Base-by-base conservation (phyloP, 2,329 filamentous ascomycete genomes). In the Cladophialophora immunda region DNA sequence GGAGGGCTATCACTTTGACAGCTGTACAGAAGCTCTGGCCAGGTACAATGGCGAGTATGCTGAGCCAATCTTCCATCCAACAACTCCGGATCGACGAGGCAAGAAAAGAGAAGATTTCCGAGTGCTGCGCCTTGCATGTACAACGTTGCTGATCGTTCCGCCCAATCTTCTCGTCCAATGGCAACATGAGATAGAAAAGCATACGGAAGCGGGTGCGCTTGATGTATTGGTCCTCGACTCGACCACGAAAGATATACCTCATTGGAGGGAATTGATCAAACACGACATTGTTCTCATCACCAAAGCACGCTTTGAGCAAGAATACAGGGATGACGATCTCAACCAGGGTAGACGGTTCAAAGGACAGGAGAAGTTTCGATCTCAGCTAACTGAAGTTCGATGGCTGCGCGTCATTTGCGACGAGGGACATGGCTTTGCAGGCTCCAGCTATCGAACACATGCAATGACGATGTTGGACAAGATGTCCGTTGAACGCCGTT, bases 391-490 rank as follows among this genome's bases (percentile, higher is more conserved):
- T 45, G 79, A 86, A 7, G 78, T 97, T 3, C 93, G 92, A 72
- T 97, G 94, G 85, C 90, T 97, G 73, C 86, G 94, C 1, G 89
- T 96, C 55, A 94, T 98, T 54, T 90, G 97, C 19, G 94, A 98
- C 70, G 94, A 97, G 82, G 94, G 94, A 0, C 93, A 97, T 76
- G 91, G 87, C 66, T 89, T 97, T 66, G 92, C 92, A 0, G 90
- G 91, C 41, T 86, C 86, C 5, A 81, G 81, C 9, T 82, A 81
- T 59, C 87, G 83, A 71, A 92, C 88, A 1, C 85, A 82, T 54
- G 85, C 87, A 34, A 82, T 86, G 4, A 76, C 83, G 17, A 81
- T 89, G 8, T 80, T 87, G 4, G 79, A 84, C 38, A 80, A 83
- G 58, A 81, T 89, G 27, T 78, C 79, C 53, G 76, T 93, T 17